phyloP scores from a whole-genome alignment of 2,329 filamentous ascomycete genomes.

The Curvularia sp. region DNA sequence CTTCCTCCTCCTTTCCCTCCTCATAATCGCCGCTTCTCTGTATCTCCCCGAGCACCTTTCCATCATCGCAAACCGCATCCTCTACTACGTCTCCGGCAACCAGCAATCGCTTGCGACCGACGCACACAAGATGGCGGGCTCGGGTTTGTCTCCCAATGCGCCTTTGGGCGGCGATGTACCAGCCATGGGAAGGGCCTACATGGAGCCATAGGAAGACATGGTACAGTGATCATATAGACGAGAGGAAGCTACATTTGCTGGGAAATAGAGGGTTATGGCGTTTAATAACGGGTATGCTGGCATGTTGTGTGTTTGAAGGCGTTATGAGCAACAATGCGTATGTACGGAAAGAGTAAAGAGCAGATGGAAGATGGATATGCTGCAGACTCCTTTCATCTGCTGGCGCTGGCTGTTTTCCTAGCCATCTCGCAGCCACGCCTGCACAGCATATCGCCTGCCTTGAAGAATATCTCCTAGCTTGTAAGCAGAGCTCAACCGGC shows the following conservation, averaged over 20 bases:
- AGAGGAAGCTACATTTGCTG: neutral
- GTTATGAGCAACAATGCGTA: neutral
- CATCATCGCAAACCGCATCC: slow-evolving; percentile 81
- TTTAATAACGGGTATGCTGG: neutral
- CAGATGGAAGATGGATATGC: neutral
- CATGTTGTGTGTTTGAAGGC: neutral
- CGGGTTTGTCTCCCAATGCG: slow-evolving; percentile 13
- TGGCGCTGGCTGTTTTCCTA: neutral
- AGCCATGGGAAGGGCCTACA: slow-evolving; percentile 25
- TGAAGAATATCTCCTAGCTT: neutral
- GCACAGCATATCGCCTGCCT: neutral
- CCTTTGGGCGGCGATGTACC: slow-evolving; percentile 16
- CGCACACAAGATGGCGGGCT: slow-evolving; percentile 24
- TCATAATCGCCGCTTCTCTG: slow-evolving; percentile 83
- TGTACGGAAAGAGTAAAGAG: neutral
- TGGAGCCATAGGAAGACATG: slow-evolving; percentile 29
- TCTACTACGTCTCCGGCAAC: slow-evolving; percentile 95
- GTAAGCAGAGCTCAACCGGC: neutral
- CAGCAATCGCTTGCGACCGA: slow-evolving; percentile 47
- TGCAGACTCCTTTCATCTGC: neutral
- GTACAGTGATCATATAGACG: neutral
- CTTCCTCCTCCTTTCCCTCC: slow-evolving; percentile 86
- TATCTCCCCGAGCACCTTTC: slow-evolving; percentile 93
- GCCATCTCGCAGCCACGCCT: neutral
- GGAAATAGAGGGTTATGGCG: neutral